These are phyloP conservation scores for Parathielavia appendiculata DNA, from an alignment of 495 filamentous ascomycete genomes.

Conservation along the genomic window DNA sequence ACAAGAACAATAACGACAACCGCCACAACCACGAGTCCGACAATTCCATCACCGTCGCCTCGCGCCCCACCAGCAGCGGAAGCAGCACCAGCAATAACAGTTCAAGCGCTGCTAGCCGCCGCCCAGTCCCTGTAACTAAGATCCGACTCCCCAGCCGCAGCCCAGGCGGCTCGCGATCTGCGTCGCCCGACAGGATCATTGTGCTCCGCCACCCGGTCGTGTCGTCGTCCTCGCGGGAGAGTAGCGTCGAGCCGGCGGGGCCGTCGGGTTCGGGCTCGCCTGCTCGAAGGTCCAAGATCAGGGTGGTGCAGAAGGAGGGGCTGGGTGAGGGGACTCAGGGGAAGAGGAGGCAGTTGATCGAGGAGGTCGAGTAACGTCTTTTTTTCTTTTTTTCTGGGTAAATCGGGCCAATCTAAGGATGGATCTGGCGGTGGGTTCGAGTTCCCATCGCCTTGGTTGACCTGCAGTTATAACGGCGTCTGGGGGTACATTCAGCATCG, in stretches of 20 bases:
- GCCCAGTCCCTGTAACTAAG: slow-evolving; percentile 22
- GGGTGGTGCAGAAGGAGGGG: background rate
- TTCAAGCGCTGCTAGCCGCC: background rate
- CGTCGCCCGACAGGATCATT: slow-evolving; percentile 12
- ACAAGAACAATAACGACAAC: too few species aligned
- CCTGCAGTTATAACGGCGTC: background rate
- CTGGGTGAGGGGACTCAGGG: background rate
- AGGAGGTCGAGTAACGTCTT: slow-evolving; percentile 5
- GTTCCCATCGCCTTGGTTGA: background rate
- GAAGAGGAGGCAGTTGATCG: slow-evolving; percentile 4
- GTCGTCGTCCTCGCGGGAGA: background rate
- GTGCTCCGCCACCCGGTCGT: slow-evolving; percentile 6
- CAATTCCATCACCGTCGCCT: background rate
- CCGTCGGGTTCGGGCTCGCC: background rate
- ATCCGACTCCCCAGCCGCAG: slow-evolving; percentile 19
- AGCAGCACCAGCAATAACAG: slow-evolving; percentile 16
- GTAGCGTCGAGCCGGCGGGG: background rate
- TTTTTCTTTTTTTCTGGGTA: slow-evolving; percentile 1
- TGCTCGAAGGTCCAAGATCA: background rate
- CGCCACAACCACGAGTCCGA: too few species aligned
- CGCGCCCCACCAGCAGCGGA: slow-evolving; percentile 1
- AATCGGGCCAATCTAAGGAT: background rate
- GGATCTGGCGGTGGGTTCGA: background rate
- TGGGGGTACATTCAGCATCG: too few species aligned
- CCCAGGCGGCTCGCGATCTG: slow-evolving; percentile 9